Evolutionary conservation across 768 basidiomycete species (phyloP).

Genomic region (Podaxis sp.): DNA sequence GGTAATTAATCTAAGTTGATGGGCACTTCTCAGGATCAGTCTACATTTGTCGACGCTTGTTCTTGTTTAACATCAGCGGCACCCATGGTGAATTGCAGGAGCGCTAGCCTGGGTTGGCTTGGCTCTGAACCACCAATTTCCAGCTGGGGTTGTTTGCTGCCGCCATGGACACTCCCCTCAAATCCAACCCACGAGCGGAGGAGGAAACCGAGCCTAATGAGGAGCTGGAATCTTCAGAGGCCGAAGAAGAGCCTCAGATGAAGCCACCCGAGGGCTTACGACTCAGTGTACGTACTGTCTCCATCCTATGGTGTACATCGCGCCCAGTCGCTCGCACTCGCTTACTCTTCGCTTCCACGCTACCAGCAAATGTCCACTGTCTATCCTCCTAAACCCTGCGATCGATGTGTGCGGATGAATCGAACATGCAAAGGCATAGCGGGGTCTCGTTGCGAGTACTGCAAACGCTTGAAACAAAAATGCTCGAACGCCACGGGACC

Average conservation of each 20-base stretch:
- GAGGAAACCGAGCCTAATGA: constrained; percentile 27
- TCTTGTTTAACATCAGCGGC: constrained; percentile 16
- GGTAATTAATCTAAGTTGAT: constrained; percentile 17
- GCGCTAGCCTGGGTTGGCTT: constrained; percentile 28
- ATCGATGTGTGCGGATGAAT: constrained; percentile 39
- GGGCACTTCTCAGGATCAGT: constrained; percentile 19
- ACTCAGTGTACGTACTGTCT: constrained; percentile 14
- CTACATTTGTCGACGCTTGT: constrained; percentile 20
- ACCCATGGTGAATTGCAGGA: constrained; percentile 18
- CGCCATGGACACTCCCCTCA: constrained; percentile 29
- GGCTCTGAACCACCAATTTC: constrained; percentile 26
- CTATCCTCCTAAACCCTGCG: constrained; percentile 37
- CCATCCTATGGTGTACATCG: background rate
- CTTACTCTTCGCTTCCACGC: constrained; percentile 11
- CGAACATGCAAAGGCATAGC: constrained; percentile 38
- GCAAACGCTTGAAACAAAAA: constrained; percentile 42
- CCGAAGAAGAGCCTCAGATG: constrained; percentile 7
- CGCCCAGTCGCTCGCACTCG: constrained; percentile 2
- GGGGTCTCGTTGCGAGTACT: constrained; percentile 41
- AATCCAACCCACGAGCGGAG: constrained; percentile 20
- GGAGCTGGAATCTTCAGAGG: constrained; percentile 16
- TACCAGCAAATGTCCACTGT: constrained; percentile 21
- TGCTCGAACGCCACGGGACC: constrained; percentile 43
- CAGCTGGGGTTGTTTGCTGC: constrained; percentile 25
- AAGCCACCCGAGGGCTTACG: constrained; percentile 19